Evolutionary conservation across 805 yeast species (phyloP).

Genomic region (Schwanniomyces yamadae): DNA sequence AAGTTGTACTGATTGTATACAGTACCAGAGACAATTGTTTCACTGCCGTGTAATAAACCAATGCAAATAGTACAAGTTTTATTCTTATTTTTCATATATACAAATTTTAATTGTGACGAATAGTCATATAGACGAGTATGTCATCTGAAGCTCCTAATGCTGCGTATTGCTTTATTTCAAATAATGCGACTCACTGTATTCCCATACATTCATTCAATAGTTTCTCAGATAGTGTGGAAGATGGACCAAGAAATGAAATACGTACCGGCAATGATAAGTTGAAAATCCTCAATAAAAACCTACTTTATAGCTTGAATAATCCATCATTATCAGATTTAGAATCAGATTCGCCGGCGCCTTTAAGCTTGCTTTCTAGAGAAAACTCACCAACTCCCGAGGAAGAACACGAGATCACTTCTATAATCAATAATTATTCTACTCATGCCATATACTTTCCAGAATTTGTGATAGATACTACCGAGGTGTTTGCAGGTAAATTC

Average conservation of each 20-base stretch:
- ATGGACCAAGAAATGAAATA: constrained; percentile 1
- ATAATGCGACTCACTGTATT: constrained; percentile 24
- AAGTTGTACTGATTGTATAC: too few relatives aligned
- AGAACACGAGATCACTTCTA: constrained; percentile 6
- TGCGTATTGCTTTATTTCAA: constrained; percentile 29
- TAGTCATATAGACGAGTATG: too few relatives aligned
- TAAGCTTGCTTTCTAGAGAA: constrained; percentile 2
- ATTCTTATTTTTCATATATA: too few relatives aligned
- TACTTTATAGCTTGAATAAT: constrained; percentile 35
- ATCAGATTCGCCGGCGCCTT: constrained; percentile 10
- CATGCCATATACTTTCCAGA: constrained; percentile 53
- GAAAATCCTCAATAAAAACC: constrained; percentile 24
- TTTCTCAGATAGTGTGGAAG: constrained; percentile 8
- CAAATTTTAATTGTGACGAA: too few relatives aligned
- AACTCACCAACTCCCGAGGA: constrained; percentile 2
- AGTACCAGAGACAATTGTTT: too few relatives aligned
- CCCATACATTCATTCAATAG: constrained; percentile 21
- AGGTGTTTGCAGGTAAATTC: constrained; percentile 31
- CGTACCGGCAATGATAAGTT: constrained; percentile 1
- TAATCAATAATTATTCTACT: constrained; percentile 32
- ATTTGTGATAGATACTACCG: constrained; percentile 37
- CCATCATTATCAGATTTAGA: constrained; percentile 39
- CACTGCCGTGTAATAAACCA: too few relatives aligned
- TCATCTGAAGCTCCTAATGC: constrained; percentile 11
- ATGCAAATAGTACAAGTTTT: too few relatives aligned